These are phyloP conservation scores for Tolypocladium cylindrosporum DNA, from an alignment of 2,329 filamentous ascomycete genomes.

Conservation along the genomic window DNA sequence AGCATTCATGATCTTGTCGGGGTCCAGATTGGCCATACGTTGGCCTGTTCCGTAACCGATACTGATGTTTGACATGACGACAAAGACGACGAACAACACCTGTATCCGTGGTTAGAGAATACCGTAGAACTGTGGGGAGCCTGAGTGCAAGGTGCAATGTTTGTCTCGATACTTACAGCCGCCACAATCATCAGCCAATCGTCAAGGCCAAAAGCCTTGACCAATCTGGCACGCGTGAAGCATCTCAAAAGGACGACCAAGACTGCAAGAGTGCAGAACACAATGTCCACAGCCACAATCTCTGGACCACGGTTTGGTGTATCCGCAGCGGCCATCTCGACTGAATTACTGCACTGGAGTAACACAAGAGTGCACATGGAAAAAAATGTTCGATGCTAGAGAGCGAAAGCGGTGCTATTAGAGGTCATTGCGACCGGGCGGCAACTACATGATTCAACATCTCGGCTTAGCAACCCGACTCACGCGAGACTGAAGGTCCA, in stretches of 20 bases:
- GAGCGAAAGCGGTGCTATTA: not conserved
- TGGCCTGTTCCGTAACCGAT: slow-evolving; percentile 30
- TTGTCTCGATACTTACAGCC: slow-evolving; percentile 4
- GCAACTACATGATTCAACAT: not conserved
- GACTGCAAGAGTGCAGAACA: slow-evolving; percentile 9
- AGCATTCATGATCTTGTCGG: slow-evolving; percentile 15
- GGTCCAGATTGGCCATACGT: slow-evolving; percentile 20
- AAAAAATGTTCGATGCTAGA: not conserved
- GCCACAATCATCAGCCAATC: slow-evolving; percentile 2
- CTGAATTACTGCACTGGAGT: not conserved
- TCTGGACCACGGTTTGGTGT: slow-evolving; percentile 13
- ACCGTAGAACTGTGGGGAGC: not conserved
- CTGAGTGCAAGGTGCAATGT: too few species aligned
- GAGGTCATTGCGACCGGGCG: not conserved
- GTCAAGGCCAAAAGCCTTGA: slow-evolving; percentile 4
- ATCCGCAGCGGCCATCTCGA: not conserved
- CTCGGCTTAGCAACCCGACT: not conserved
- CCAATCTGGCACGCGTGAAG: slow-evolving; percentile 4
- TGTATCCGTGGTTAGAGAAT: slow-evolving; percentile 4
- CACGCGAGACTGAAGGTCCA: not conserved
- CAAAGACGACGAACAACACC: slow-evolving; percentile 26
- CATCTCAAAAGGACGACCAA: slow-evolving; percentile 10
- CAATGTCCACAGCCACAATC: slow-evolving; percentile 16
- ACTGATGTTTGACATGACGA: slow-evolving; percentile 17
- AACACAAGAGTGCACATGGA: not conserved